Conservation (phyloP, 441 rosid species). For the Croton setiger region DNA sequence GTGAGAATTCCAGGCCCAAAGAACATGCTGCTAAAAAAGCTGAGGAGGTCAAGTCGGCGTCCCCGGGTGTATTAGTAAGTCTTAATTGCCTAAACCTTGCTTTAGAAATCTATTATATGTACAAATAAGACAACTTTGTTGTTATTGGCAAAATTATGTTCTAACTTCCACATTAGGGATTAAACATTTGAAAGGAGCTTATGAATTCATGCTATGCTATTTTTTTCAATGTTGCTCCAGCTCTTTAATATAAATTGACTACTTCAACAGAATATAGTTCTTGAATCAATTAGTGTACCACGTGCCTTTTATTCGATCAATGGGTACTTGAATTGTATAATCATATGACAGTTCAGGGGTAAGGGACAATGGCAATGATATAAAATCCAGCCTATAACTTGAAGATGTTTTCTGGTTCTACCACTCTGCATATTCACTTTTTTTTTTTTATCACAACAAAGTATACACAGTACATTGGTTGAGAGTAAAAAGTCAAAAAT, state of each 20-base stretch:
- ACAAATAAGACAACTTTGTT: slow-evolving; percentile 4
- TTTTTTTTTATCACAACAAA: background rate
- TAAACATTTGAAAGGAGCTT: slow-evolving; percentile 9
- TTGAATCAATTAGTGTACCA: background rate
- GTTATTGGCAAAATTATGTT: slow-evolving; percentile 18
- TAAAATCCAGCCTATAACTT: background rate
- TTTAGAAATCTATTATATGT: background rate
- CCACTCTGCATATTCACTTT: background rate
- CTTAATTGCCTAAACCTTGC: background rate
- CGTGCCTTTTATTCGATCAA: background rate
- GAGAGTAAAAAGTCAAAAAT: background rate
- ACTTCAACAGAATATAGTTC: slow-evolving; percentile 1
- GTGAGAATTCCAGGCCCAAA: slow-evolving; percentile 28
- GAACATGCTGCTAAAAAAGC: slow-evolving; percentile 31
- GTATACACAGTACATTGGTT: background rate
- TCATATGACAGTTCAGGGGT: background rate
- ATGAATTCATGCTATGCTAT: slow-evolving; percentile 13
- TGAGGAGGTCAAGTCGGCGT: slow-evolving; percentile 35
- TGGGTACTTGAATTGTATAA: background rate
- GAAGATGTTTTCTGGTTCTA: background rate
- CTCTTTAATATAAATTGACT: background rate
- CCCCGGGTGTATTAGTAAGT: slow-evolving; percentile 49
- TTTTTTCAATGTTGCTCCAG: slow-evolving; percentile 1
- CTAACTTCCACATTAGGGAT: slow-evolving; percentile 18
- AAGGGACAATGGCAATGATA: background rate